These are phyloP conservation scores for Aspergillus flavus DNA, from an alignment of 2,329 filamentous ascomycete species.

Conservation along the genomic window DNA sequence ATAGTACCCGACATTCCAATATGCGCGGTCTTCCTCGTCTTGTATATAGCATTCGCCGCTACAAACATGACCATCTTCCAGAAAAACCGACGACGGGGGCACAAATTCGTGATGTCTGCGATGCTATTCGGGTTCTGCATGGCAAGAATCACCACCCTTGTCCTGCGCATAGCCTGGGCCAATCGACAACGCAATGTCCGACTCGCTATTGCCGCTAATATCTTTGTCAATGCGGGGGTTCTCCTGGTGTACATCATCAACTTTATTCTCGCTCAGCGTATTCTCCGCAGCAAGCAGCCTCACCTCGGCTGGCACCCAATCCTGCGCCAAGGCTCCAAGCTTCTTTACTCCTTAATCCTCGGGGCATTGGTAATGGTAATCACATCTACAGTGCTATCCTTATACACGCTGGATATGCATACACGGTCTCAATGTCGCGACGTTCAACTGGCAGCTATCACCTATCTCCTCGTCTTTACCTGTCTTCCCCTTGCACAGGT, in stretches of 20 bases:
- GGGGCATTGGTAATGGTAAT: slow-evolving; percentile 68
- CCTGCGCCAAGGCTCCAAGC: slow-evolving; percentile 57
- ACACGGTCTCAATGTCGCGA: slow-evolving; percentile 58
- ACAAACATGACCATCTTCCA: slow-evolving; percentile 51
- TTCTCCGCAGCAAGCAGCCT: slow-evolving; percentile 74
- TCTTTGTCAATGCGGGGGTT: slow-evolving; percentile 74
- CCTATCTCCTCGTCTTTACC: slow-evolving; percentile 65
- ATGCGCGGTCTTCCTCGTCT: slow-evolving; percentile 61
- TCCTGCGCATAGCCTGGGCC: slow-evolving; percentile 61
- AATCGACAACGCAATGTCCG: slow-evolving; percentile 44
- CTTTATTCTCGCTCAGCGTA: slow-evolving; percentile 73
- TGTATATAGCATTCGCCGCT: slow-evolving; percentile 47
- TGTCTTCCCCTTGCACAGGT: slow-evolving; percentile 67
- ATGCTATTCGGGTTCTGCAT: slow-evolving; percentile 54
- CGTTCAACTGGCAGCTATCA: slow-evolving; percentile 65
- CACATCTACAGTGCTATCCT: slow-evolving; percentile 62
- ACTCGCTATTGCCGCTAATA: slow-evolving; percentile 60
- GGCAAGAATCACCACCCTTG: slow-evolving; percentile 49
- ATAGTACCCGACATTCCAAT: slow-evolving; percentile 65
- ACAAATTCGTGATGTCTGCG: slow-evolving; percentile 54
- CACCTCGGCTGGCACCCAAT: slow-evolving; percentile 66
- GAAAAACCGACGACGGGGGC: slow-evolving; percentile 43
- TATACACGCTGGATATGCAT: slow-evolving; percentile 64
- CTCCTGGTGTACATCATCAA: slow-evolving; percentile 78
- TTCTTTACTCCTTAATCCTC: slow-evolving; percentile 61